A percentile compares a stretch with the other conserved stretches of the same genome.
Conservation (phyloP, 257 asterid species). For the Capsicum chinense region DNA sequence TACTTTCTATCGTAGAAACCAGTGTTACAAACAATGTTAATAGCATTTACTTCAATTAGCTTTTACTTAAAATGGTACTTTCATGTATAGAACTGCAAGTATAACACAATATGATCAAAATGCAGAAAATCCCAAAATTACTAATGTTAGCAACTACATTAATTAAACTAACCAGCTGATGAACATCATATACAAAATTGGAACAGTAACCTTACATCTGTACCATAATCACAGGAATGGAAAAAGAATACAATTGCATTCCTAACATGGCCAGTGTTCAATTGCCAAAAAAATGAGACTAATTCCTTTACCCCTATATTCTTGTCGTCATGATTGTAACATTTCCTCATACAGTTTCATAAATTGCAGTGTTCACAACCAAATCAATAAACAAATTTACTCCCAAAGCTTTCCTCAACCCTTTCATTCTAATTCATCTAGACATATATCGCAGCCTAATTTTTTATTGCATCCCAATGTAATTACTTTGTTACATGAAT, state of each 20-base stretch:
- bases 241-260: constrained; percentile 33
- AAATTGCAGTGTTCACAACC: too few relatives aligned
- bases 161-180: not conserved
- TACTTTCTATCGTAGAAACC: too few relatives aligned
- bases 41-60: too few relatives aligned
- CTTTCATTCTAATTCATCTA: constrained; percentile 21
- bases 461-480: not conserved
- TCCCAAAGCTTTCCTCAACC: not conserved
- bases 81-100: not conserved
- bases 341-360: too few relatives aligned
- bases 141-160: constrained; percentile 19
- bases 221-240: constrained; percentile 36
- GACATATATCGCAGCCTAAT: not conserved
- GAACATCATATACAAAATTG: constrained; percentile 31
- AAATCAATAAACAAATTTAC: too few relatives aligned
- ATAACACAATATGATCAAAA: not conserved
- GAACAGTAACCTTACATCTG: constrained; percentile 22
- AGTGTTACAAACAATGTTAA: too few relatives aligned
- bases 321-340: too few relatives aligned
- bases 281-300: constrained; percentile 45
- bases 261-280: constrained; percentile 31
- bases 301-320: too few relatives aligned
- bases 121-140: not conserved
- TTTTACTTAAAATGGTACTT: not conserved
- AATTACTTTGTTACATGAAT: not conserved